phyloP scores from a whole-genome alignment of 1,284 basidiomycete genomes.

The Salmacisia buchloeana region DNA sequence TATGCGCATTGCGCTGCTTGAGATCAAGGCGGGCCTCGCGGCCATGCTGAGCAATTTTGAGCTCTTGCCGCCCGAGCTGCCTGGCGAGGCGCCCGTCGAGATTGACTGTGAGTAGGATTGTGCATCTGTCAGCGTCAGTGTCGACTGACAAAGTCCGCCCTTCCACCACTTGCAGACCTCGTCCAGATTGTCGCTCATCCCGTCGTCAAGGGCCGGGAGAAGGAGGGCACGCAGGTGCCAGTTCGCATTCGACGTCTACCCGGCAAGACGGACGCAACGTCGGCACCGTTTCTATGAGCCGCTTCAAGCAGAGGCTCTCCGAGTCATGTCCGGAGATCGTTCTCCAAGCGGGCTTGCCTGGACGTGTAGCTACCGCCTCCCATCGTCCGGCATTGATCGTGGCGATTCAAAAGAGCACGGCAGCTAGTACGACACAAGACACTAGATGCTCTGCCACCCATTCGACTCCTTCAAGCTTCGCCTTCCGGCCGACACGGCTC shows the following conservation, averaged over 20 bases:
- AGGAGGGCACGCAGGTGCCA: background rate
- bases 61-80: background rate
- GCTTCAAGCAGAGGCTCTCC: background rate
- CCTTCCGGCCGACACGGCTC: too few relatives aligned
- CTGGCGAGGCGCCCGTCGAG: background rate
- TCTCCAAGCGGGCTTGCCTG: too few relatives aligned
- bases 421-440: too few relatives aligned
- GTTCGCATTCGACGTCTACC: background rate
- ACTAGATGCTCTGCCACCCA: too few relatives aligned
- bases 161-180: background rate
- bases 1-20: conserved; percentile 1
- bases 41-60: background rate
- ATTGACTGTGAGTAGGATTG: too few relatives aligned
- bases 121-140: too few relatives aligned
- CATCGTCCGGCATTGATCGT: too few relatives aligned
- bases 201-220: background rate
- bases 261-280: background rate
- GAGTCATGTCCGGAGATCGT: background rate
- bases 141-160: too few relatives aligned
- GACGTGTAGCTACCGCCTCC: too few relatives aligned
- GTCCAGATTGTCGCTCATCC: background rate
- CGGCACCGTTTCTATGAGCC: background rate
- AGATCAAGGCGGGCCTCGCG: background rate
- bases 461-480: too few relatives aligned
- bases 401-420: too few relatives aligned